Evolutionary conservation across 352 stramenopile genomes (phyloP), one percentile per base, ranked within the genome.

Genomic region (Phytophthora pini): DNA sequence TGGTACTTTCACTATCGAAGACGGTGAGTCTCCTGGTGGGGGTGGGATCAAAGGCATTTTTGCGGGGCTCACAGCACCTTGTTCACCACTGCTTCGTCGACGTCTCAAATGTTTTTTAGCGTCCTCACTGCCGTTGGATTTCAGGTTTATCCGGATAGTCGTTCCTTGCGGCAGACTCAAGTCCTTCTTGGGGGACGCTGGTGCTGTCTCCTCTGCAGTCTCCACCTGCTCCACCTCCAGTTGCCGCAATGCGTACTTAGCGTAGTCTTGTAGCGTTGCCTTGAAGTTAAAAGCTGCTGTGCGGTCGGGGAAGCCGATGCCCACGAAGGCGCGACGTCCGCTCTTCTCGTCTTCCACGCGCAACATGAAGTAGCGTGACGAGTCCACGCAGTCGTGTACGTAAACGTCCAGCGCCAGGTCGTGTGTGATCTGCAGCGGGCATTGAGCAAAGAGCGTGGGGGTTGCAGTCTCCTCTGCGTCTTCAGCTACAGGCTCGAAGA

Each of bases 361-460:
- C 15, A 96, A 31, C 82, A 96, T 93, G 34, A 96, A 96, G 69
- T 96, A 96, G 27, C 88, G 84, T 49, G 88, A 96, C 51, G 88
- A 94, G 64, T 96, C 88, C 47, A 90, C 84, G 46, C 86, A 96
- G 64, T 96, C 87, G 45, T 94, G 88, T 15, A 96, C 79, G 63
- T 92, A 94, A 41, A 88, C 71, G 36, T 90, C 82, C 26, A 96
- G 74, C 32, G 70, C 12, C 26, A 88, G 68, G 24, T 92, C 84
- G 11, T 53, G 69, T 12, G 83, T 74, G 65, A 96, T 90, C 48
- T 82, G 77, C 12, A 96, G 64, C 6, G 88, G 87, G 34, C 88
- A 94, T 60, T 93, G 83, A 15, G 88, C 88, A 36, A 96, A 94
- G 11, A 96, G 72, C 59, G 75, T 79, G 24, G 74, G 70, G 48